Percentiles rank a stretch among this genome's conserved stretches.
Conservation (phyloP, 164 flowering plant genomes). For the Echeveria elegans region DNA sequence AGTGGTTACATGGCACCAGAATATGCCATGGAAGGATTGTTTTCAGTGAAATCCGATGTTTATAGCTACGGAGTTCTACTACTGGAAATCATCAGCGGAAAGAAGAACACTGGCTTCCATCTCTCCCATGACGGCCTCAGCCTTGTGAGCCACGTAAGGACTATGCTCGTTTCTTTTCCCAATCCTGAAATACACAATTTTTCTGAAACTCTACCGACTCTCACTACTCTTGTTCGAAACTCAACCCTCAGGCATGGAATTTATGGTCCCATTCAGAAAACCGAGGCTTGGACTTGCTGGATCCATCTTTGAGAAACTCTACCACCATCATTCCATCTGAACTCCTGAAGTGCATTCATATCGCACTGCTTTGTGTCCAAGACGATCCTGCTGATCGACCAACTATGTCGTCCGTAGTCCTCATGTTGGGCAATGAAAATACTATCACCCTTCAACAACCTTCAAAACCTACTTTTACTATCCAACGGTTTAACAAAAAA, state of each 20-base stretch:
- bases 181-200: neutral
- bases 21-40: neutral
- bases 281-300: neutral
- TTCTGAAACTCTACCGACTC: neutral
- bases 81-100: neutral
- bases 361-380: conserved; percentile 27
- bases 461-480: conserved; percentile 10
- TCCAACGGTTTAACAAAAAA: neutral
- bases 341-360: conserved; percentile 22
- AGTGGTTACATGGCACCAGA: conserved; percentile 24
- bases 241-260: neutral
- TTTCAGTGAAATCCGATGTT: neutral
- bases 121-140: neutral
- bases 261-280: neutral
- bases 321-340: neutral
- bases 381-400: conserved; percentile 21
- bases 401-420: conserved; percentile 18
- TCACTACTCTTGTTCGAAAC: neutral
- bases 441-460: conserved; percentile 13
- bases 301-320: neutral
- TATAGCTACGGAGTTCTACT: neutral
- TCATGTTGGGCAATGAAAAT: conserved; percentile 24
- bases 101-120: neutral
- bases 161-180: neutral
- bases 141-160: neutral